Conservation (phyloP, 306 rosid genomes). For the Casuarina glauca region DNA sequence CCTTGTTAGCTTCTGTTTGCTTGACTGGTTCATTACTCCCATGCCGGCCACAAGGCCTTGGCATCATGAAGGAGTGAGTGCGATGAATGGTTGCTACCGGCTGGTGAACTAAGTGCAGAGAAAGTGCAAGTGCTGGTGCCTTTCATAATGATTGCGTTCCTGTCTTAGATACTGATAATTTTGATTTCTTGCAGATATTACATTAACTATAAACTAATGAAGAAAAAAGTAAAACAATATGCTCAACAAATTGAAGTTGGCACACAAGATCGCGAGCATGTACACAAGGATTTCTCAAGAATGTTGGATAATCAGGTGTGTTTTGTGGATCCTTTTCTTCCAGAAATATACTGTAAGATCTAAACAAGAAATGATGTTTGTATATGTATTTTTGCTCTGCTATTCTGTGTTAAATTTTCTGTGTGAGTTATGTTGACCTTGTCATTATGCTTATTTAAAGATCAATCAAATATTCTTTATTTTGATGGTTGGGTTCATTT, state of each 20-base stretch:
- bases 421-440: not conserved
- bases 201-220: conserved; percentile 94
- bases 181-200: conserved; percentile 62
- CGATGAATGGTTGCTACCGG: no score
- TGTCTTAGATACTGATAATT: conserved; percentile 16
- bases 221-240: conserved; percentile 84
- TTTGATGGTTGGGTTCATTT: not conserved
- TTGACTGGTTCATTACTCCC: no score
- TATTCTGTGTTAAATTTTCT: not conserved
- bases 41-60: no score
- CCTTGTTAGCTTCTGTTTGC: no score
- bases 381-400: not conserved
- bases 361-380: not conserved
- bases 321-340: conserved; percentile 10
- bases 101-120: no score
- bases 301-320: conserved; percentile 94
- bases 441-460: not conserved
- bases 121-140: no score
- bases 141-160: conserved; percentile 2
- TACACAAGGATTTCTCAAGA: conserved; percentile 94
- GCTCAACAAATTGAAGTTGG: conserved; percentile 87
- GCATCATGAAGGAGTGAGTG: no score
- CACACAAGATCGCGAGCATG: conserved; percentile 71
- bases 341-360: not conserved
- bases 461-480: not conserved